Percentiles rank a stretch among this genome's conserved stretches.
Conservation (phyloP, 169 alveolate genomes). For the Eimeria praecox region DNA sequence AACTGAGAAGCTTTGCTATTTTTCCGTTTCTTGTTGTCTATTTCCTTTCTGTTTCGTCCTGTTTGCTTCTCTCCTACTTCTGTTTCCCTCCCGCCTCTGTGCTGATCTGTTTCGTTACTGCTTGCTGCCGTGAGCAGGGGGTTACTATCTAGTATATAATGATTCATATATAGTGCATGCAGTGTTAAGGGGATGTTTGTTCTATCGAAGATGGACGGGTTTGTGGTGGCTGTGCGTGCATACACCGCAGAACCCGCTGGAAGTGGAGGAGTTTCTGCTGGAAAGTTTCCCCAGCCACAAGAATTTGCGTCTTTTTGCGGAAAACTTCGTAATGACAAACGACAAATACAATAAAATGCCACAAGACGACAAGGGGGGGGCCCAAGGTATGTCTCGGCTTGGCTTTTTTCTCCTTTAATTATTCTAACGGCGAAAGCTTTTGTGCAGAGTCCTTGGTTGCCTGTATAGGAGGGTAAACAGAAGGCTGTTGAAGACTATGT, state of each 20-base stretch:
- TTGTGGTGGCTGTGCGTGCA: not conserved
- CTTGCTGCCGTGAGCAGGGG: not conserved
- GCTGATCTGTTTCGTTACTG: not conserved
- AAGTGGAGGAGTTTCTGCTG: slow-evolving; percentile 45
- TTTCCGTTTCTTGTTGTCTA: not conserved
- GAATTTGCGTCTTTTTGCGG: slow-evolving; percentile 49
- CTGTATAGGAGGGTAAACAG: not conserved
- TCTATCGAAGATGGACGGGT: not conserved
- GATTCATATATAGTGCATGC: not conserved
- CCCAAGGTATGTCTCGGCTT: slow-evolving; percentile 28
- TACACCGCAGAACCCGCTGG: slow-evolving; percentile 44
- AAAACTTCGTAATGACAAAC: slow-evolving; percentile 45
- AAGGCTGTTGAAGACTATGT: not conserved
- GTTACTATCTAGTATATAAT: not conserved
- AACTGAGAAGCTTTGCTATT: not conserved
- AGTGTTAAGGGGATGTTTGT: not conserved
- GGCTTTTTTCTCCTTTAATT: not conserved
- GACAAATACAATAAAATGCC: slow-evolving; percentile 41
- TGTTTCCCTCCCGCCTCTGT: not conserved
- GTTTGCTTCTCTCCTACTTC: not conserved
- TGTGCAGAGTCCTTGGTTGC: not conserved
- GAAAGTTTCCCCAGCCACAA: slow-evolving; percentile 62
- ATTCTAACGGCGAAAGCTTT: too few species aligned
- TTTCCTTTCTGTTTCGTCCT: not conserved
- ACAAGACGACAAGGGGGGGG: slow-evolving; percentile 35